A percentile compares a stretch with the other conserved stretches of the same genome.
phyloP scores from a whole-genome alignment of 225 moss, liverwort and hornwort species.

The Sphagnum tenellum region DNA sequence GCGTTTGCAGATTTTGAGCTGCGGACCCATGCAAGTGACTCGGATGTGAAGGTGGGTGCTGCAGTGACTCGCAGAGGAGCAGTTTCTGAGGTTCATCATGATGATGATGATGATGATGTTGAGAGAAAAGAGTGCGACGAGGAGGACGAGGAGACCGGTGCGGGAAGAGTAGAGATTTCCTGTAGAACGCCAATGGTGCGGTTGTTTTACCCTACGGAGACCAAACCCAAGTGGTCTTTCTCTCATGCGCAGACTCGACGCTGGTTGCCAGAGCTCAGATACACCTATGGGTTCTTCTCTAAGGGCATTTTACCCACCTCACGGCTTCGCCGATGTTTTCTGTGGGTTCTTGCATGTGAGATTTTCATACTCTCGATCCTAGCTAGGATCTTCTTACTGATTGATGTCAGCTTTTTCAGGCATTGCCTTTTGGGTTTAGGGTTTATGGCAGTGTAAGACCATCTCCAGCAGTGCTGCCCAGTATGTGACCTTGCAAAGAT shows the following conservation, averaged over 20 bases:
- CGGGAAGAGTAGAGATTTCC: too few relatives aligned
- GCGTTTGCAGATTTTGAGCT: conserved; percentile 35
- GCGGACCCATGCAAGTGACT: too few relatives aligned
- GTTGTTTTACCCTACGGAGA: too few relatives aligned
- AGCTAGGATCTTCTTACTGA: not conserved
- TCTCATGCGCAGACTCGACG: conserved; percentile 18
- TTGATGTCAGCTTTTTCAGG: not conserved
- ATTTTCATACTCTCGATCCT: not conserved
- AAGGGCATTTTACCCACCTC: conserved; percentile 23
- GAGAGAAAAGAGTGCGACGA: too few relatives aligned
- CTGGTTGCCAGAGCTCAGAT: conserved; percentile 30
- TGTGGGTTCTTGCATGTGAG: conserved; percentile 27
- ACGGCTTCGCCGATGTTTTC: conserved; percentile 14
- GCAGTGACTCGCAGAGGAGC: too few relatives aligned
- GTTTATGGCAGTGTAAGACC: too few relatives aligned
- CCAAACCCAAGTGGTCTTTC: conserved; percentile 13
- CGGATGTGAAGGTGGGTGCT: conserved; percentile 9
- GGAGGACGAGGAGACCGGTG: too few relatives aligned
- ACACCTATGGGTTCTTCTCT: conserved; percentile 33
- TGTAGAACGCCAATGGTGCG: conserved; percentile 18
- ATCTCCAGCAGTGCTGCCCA: too few relatives aligned
- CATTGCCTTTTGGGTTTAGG: too few relatives aligned
- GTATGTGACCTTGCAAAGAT: too few relatives aligned
- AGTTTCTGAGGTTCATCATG: conserved; percentile 12
- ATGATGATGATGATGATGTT: not conserved